Evolutionary conservation across 331 rosid genomes (phyloP).

Genomic region (Rosa hybrid): DNA sequence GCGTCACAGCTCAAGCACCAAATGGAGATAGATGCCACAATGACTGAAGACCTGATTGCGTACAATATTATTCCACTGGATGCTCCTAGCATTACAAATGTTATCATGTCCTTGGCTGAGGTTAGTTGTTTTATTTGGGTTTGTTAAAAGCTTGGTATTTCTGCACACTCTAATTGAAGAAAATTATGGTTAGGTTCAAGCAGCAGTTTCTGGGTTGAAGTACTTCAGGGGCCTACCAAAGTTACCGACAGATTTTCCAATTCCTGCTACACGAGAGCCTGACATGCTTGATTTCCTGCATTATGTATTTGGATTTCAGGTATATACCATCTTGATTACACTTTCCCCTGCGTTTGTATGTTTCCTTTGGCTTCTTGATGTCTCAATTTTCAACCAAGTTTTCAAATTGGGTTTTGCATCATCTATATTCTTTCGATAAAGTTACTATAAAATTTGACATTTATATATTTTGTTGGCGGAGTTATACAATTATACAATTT

Average conservation of each 20-base stretch:
- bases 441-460: too few relatives aligned
- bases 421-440: background rate
- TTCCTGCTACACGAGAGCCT: conserved; percentile 61
- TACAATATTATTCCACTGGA: conserved; percentile 92
- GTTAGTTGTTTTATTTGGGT: conserved; percentile 39
- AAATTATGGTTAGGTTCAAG: conserved; percentile 66
- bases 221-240: conserved; percentile 68
- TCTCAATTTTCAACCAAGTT: conserved; percentile 3
- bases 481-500: background rate
- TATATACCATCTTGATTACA: conserved; percentile 30
- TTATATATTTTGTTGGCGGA: background rate
- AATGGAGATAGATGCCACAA: conserved; percentile 87
- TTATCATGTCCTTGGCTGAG: conserved; percentile 63
- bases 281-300: conserved; percentile 85
- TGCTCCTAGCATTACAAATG: conserved; percentile 70
- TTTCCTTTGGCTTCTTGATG: background rate
- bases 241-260: conserved; percentile 59
- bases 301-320: conserved; percentile 92
- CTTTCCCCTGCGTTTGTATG: background rate
- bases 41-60: conserved; percentile 84
- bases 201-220: conserved; percentile 72
- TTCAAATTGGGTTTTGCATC: background rate
- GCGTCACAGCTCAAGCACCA: conserved; percentile 68
- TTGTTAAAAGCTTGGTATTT: conserved; percentile 9
- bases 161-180: conserved; percentile 24